phyloP scores from a whole-genome alignment of 805 yeast species.

The Diddensiella caesifluorescens region DNA sequence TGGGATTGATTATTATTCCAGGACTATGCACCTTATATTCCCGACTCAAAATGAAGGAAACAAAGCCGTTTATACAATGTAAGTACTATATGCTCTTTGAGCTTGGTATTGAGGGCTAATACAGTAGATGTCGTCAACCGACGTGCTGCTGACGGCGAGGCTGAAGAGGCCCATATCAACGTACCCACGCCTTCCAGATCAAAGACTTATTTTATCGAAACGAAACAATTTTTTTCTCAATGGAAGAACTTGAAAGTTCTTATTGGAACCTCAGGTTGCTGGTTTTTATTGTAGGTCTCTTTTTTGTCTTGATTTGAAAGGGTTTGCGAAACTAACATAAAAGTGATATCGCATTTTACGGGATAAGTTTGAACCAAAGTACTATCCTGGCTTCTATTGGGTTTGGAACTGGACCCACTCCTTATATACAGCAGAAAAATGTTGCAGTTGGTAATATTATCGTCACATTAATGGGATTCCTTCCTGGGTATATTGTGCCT shows the following conservation, averaged over 20 bases:
- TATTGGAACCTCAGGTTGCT: slow-evolving; percentile 80
- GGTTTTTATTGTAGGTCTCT: slow-evolving; percentile 90
- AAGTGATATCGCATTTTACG: slow-evolving; percentile 89
- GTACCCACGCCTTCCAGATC: neutral
- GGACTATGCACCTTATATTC: slow-evolving; percentile 74
- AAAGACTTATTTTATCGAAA: slow-evolving; percentile 38
- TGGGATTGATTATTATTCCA: slow-evolving; percentile 90
- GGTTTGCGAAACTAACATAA: too few species aligned
- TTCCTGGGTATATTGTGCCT: slow-evolving; percentile 89
- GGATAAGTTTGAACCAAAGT: slow-evolving; percentile 79
- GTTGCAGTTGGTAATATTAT: slow-evolving; percentile 89
- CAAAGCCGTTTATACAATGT: slow-evolving; percentile 81
- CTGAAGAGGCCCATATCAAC: neutral
- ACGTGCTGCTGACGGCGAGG: neutral
- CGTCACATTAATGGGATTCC: slow-evolving; percentile 86
- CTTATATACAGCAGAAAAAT: slow-evolving; percentile 66
- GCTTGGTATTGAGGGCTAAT: neutral
- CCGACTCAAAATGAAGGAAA: slow-evolving; percentile 91
- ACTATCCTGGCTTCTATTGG: slow-evolving; percentile 78
- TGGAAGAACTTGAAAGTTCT: slow-evolving; percentile 85
- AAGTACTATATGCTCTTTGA: neutral
- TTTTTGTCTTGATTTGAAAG: too few species aligned
- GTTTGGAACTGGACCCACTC: slow-evolving; percentile 64
- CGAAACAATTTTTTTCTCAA: slow-evolving; percentile 66
- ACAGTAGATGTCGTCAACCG: slow-evolving; percentile 1